A percentile compares a stretch with the other conserved stretches of the same genome.
phyloP scores from a whole-genome alignment of 176 grass and related monocot genomes.

The Alloteropsis semialata region DNA sequence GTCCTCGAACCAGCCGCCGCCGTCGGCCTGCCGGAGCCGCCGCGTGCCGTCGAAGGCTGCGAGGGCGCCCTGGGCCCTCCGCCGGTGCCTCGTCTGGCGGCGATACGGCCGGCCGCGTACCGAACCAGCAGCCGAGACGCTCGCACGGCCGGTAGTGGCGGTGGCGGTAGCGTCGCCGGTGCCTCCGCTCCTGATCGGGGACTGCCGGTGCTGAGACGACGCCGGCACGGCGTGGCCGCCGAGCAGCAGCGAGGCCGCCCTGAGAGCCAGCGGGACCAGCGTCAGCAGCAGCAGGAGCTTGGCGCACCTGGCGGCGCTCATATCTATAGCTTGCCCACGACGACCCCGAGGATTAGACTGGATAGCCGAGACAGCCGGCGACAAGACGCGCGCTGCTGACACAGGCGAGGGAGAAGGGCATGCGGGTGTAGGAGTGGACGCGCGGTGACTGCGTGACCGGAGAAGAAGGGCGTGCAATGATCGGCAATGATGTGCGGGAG shows the following conservation, averaged over 20 bases:
- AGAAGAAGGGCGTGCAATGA: constrained; percentile 20
- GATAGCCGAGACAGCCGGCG: neutral
- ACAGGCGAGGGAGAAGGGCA: neutral
- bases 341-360: no score
- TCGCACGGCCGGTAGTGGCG: neutral
- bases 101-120: neutral
- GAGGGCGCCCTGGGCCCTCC: neutral
- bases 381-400: neutral
- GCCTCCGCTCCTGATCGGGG: no score
- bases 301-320: constrained; percentile 37
- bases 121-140: neutral
- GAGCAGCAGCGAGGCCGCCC: constrained; percentile 27
- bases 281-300: constrained; percentile 43
- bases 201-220: neutral
- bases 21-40: neutral
- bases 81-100: neutral
- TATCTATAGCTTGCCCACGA: no score
- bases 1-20: constrained; percentile 22
- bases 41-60: neutral
- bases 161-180: neutral
- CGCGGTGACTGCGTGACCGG: neutral
- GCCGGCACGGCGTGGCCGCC: neutral
- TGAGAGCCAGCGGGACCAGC: constrained; percentile 34
- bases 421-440: neutral
- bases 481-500: constrained; percentile 25